phyloP scores from a whole-genome alignment of 148 eudicot species.

The Spergularia marina region DNA sequence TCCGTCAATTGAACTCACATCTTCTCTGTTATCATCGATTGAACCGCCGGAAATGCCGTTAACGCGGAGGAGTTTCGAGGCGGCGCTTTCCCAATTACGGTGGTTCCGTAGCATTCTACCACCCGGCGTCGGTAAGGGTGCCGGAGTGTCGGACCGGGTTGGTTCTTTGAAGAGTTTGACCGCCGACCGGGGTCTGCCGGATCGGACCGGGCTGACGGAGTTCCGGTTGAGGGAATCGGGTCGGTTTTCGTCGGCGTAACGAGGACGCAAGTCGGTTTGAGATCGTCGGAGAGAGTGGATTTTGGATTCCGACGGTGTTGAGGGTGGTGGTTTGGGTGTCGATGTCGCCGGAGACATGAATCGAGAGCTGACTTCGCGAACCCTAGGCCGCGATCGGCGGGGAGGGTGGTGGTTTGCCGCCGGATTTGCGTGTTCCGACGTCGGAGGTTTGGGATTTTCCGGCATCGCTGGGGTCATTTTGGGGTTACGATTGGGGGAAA shows the following conservation, averaged over 20 bases:
- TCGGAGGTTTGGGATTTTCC: constrained; percentile 28
- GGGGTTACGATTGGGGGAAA: not conserved
- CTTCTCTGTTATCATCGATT: not conserved
- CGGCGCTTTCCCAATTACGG: constrained; percentile 42
- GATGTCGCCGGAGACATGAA: constrained; percentile 63
- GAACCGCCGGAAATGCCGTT: not conserved
- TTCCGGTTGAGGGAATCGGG: constrained; percentile 35
- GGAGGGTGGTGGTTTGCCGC: constrained; percentile 28
- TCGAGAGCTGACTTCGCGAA: constrained; percentile 76
- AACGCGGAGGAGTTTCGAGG: constrained; percentile 52
- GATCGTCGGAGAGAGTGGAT: constrained; percentile 33
- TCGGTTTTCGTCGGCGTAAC: constrained; percentile 39
- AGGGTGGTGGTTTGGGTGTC: constrained; percentile 18
- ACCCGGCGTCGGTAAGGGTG: constrained; percentile 24
- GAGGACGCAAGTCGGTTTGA: constrained; percentile 42
- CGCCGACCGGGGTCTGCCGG: constrained; percentile 32
- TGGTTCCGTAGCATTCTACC: constrained; percentile 17
- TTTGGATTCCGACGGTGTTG: constrained; percentile 36
- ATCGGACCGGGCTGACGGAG: constrained; percentile 36
- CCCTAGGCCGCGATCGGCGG: constrained; percentile 60
- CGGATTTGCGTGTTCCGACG: constrained; percentile 24
- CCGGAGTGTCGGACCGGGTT: constrained; percentile 27
- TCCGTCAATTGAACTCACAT: constrained; percentile 12
- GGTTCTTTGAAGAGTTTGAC: constrained; percentile 44
- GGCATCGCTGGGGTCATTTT: constrained; percentile 23